Conservation (phyloP, 2,329 filamentous ascomycete species). For the Pseudogymnoascus sp. region DNA sequence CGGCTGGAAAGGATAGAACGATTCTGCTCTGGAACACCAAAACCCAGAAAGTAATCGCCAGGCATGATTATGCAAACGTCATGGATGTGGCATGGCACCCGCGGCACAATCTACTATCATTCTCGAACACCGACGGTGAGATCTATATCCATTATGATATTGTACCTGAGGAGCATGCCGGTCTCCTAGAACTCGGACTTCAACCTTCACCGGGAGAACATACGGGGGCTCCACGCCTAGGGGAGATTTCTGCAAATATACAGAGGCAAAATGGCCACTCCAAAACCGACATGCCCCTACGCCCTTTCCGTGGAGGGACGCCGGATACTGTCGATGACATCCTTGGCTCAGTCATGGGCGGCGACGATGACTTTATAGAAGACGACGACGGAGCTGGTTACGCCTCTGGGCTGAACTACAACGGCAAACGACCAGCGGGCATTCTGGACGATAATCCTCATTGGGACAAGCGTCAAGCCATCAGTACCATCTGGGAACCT, state of each 20-base stretch:
- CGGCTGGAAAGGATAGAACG: constrained; percentile 59
- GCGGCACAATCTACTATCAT: constrained; percentile 77
- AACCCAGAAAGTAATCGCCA: constrained; percentile 72
- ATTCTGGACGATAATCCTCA: constrained; percentile 30
- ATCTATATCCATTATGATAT: constrained; percentile 80
- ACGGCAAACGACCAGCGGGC: constrained; percentile 55
- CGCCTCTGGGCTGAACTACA: constrained; percentile 49
- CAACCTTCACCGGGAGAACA: constrained; percentile 83
- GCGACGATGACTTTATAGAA: constrained; percentile 72
- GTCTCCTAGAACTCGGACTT: constrained; percentile 46
- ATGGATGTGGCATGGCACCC: constrained; percentile 88
- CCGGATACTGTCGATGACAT: constrained; percentile 76
- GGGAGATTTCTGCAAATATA: constrained; percentile 60
- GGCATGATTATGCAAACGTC: constrained; percentile 73
- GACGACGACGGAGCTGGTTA: constrained; percentile 96
- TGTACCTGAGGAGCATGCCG: constrained; percentile 48
- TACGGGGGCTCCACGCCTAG: constrained; percentile 49
- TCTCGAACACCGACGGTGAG: constrained; percentile 87
- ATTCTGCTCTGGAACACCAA: constrained; percentile 82
- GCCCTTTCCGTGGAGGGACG: constrained; percentile 50
- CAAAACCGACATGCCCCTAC: constrained; percentile 38
- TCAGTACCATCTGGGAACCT: constrained; percentile 35
- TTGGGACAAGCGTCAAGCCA: constrained; percentile 34
- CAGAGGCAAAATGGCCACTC: constrained; percentile 48
- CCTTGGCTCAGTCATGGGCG: constrained; percentile 50